Conservation (phyloP, 2,329 filamentous ascomycete species). For the Calonectria hongkongensis region DNA sequence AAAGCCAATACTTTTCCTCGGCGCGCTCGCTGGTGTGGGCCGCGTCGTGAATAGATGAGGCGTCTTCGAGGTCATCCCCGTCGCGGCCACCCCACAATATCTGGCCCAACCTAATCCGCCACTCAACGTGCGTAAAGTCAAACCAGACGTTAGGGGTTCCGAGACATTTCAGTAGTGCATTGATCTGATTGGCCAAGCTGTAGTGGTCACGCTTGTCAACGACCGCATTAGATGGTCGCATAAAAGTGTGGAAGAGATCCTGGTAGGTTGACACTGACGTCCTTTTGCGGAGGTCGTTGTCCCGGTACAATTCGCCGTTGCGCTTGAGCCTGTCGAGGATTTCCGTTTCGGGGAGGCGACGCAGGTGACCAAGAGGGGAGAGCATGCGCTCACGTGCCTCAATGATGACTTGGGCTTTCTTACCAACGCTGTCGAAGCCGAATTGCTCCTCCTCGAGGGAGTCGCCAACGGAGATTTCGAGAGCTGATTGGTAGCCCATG, state of each 20-base stretch:
- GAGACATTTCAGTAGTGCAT: slow-evolving; percentile 79
- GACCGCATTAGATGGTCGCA: slow-evolving; percentile 73
- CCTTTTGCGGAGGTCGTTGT: slow-evolving; percentile 70
- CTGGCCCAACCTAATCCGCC: slow-evolving; percentile 83
- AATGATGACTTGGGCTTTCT: slow-evolving; percentile 72
- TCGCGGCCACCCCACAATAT: slow-evolving; percentile 78
- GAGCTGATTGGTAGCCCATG: slow-evolving; percentile 80
- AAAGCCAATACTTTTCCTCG: slow-evolving; percentile 80
- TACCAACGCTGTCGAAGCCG: slow-evolving; percentile 74
- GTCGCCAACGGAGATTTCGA: slow-evolving; percentile 80
- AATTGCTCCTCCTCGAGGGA: slow-evolving; percentile 78
- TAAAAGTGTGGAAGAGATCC: slow-evolving; percentile 76
- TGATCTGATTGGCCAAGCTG: slow-evolving; percentile 81
- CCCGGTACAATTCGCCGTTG: slow-evolving; percentile 73
- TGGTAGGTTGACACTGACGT: slow-evolving; percentile 76
- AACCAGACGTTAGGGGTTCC: slow-evolving; percentile 81
- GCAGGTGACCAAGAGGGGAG: slow-evolving; percentile 71
- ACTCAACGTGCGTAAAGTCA: slow-evolving; percentile 84
- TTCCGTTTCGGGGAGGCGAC: slow-evolving; percentile 73
- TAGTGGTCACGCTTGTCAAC: slow-evolving; percentile 76
- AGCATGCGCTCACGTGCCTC: slow-evolving; percentile 76
- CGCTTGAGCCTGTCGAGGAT: slow-evolving; percentile 76
- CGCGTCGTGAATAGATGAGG: slow-evolving; percentile 70
- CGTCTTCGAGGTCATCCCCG: slow-evolving; percentile 72
- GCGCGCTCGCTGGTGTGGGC: slow-evolving; percentile 70